phyloP scores from a whole-genome alignment of 441 rosid genomes.

The Corymbia calophylla region DNA sequence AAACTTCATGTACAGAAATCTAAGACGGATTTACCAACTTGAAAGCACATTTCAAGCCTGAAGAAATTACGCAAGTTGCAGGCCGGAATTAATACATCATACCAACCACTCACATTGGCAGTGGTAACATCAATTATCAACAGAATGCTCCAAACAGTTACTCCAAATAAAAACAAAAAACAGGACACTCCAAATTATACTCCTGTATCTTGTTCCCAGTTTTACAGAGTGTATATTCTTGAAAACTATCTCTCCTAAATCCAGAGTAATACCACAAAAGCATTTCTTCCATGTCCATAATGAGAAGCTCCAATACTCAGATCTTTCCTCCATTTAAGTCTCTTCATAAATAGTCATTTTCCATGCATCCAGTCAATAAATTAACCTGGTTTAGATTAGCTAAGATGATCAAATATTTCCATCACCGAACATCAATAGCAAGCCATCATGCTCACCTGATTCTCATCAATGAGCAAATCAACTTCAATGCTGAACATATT shows the following conservation, averaged over 20 bases:
- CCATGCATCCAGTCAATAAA: neutral
- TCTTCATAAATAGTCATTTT: neutral
- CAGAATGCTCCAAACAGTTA: neutral
- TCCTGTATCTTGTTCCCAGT: neutral
- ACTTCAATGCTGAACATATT: fast-evolving
- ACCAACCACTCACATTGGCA: neutral
- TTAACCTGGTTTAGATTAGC: neutral
- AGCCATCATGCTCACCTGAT: neutral
- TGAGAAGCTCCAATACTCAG: neutral
- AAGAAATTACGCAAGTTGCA: neutral
- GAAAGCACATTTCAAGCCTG: neutral
- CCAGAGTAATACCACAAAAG: neutral
- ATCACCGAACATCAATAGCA: neutral
- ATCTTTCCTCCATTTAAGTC: neutral
- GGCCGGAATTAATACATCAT: neutral
- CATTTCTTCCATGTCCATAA: neutral
- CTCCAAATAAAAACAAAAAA: neutral
- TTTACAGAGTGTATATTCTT: neutral
- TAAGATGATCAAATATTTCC: neutral
- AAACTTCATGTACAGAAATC: neutral
- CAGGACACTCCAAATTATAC: neutral
- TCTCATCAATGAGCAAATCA: neutral
- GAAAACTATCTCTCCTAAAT: neutral
- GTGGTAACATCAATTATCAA: neutral
- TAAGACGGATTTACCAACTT: neutral